phyloP scores from a whole-genome alignment of 179 eudicot genomes.

The Amaranthus tricolor region DNA sequence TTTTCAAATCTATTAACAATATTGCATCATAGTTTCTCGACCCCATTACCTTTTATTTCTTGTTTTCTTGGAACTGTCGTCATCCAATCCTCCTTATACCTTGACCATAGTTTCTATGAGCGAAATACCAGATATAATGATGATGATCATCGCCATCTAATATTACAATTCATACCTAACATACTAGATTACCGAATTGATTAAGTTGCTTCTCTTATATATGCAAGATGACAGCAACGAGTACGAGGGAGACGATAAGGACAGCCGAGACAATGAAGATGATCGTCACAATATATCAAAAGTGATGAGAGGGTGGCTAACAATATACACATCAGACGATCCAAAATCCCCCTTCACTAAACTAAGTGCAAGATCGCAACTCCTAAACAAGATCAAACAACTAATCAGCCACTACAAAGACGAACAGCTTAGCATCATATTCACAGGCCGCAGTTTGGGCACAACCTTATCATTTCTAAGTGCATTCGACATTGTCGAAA shows the following conservation, averaged over 20 bases:
- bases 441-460: conserved; percentile 73
- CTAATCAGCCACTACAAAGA: conserved; percentile 41
- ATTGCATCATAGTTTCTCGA: too few species aligned
- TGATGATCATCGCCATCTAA: too few species aligned
- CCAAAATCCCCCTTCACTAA: conserved; percentile 70
- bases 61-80: too few species aligned
- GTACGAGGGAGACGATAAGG: neutral
- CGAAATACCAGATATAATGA: too few species aligned
- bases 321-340: conserved; percentile 57
- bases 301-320: conserved; percentile 85
- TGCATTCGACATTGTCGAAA: conserved; percentile 74
- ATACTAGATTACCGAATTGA: too few species aligned
- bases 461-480: conserved; percentile 57
- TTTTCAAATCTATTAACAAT: too few species aligned
- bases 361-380: conserved; percentile 58
- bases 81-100: too few species aligned
- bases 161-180: too few species aligned
- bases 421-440: conserved; percentile 51
- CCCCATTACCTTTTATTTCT: too few species aligned
- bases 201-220: neutral
- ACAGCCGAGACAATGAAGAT: neutral
- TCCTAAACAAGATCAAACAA: conserved; percentile 40
- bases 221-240: conserved; percentile 1
- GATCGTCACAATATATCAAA: conserved; percentile 17
- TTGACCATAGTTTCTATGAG: too few species aligned